Evolutionary conservation across 306 rosid genomes (phyloP), one percentile per base, ranked within the genome.

Genomic region (Vigna unguiculata): DNA sequence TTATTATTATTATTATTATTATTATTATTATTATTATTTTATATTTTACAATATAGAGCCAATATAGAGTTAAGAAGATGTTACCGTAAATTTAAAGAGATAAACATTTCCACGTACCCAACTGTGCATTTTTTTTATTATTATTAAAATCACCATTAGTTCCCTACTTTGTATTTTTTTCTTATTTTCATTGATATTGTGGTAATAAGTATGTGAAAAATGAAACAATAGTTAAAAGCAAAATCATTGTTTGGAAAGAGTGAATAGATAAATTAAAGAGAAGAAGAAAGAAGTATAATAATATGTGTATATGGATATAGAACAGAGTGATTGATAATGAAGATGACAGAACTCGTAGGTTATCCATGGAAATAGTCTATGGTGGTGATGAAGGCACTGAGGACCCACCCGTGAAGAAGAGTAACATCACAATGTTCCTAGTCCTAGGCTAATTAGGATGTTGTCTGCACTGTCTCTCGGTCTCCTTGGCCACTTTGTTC

Each of bases 361-460:
- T 81, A 81, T 81, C 81, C 73, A 81, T 75, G 48, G 19, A 75
- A 57, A 7, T 10, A 24, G 65, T 70, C 61, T 71, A 38, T 20
- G 15, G 15, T 41, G 14, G 6, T 47, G 51, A 24, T n/a, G 20
- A 22, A 51, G 62, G 21, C 20, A 55, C 14, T 57, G 10, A 57
- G 45, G 67, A 53, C 82, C 77, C 21, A 16, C 48, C 43, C 13
- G 1, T 15, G 12, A 30, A 32, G 74, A 64, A 65, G 3, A 64
- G 30, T 57, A 70, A 52, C 65, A 75, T 75, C 21, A 65, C 54
- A 38, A 10, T 75, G 72, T 34, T 69, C 76, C 75, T 74, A 46
- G 59, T 45, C 49, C 19, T 68, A 38, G 47, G 55, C 38, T 75
- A 70, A 79, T 64, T 70, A 71, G 51, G 60, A 79, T 63, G 69